A percentile compares a stretch with the other conserved stretches of the same genome.
phyloP scores from a whole-genome alignment of 495 filamentous ascomycete genomes.

The Lepidopterella palustris region DNA sequence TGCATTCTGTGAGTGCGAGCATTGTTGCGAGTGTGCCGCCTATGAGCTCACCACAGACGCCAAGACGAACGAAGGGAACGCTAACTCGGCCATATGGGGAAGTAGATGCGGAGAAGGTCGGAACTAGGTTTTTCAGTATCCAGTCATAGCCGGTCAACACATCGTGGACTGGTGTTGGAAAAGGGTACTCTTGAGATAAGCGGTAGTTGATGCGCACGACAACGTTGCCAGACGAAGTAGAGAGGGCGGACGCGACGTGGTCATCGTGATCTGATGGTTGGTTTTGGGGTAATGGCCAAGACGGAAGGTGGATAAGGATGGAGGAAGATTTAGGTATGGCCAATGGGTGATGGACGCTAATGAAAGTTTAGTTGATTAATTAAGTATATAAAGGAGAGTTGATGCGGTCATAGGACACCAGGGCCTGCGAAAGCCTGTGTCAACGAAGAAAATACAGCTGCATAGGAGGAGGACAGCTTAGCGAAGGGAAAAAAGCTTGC shows the following conservation, averaged over 20 bases:
- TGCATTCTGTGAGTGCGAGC: conserved; percentile 54
- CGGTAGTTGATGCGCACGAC: conserved; percentile 38
- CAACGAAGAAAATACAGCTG: too few species aligned
- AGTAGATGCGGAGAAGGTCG: background rate
- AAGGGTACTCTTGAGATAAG: conserved; percentile 23
- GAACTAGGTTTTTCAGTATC: conserved; percentile 35
- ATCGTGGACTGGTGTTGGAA: conserved; percentile 40
- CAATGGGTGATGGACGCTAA: conserved; percentile 22
- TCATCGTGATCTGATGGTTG: conserved; percentile 11
- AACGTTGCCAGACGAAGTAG: conserved; percentile 28
- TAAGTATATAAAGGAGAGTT: too few species aligned
- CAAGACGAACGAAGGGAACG: conserved; percentile 30
- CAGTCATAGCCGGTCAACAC: conserved; percentile 42
- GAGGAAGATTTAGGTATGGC: conserved; percentile 13
- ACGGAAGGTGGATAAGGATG: conserved; percentile 36
- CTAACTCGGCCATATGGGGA: background rate
- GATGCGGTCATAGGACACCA: too few species aligned
- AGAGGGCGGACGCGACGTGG: conserved; percentile 8
- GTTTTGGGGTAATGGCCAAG: conserved; percentile 21
- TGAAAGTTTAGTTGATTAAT: too few species aligned
- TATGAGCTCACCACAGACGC: conserved; percentile 48
- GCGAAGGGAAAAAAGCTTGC: too few species aligned
- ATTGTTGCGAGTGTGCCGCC: conserved; percentile 53
- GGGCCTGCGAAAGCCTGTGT: too few species aligned
- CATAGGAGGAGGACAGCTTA: too few species aligned